Evolutionary conservation across 441 rosid species (phyloP).

Genomic region (Arabidopsis lyrata): DNA sequence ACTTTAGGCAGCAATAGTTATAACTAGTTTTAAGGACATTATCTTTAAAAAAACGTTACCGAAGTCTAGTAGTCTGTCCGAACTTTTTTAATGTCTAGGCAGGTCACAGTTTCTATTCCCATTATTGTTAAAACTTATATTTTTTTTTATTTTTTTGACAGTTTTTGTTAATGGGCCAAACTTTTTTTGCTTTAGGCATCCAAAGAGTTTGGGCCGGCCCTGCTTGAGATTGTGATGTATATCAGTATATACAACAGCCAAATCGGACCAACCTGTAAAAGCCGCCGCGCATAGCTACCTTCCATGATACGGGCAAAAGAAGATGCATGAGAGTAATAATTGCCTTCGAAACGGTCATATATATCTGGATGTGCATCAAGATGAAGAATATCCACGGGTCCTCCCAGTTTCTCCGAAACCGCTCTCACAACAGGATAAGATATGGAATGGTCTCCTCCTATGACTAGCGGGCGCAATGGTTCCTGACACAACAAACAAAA

Average conservation of each 20-base stretch:
- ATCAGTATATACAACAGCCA: background rate
- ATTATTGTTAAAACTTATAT: no score
- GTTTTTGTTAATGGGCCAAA: no score
- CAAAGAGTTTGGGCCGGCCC: no score
- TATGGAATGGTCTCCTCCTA: constrained; percentile 99
- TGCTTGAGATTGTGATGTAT: background rate
- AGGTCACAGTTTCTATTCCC: no score
- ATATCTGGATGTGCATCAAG: constrained; percentile 98
- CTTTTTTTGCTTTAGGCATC: no score
- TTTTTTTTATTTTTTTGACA: no score
- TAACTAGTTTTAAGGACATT: no score
- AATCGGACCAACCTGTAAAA: constrained; percentile 70
- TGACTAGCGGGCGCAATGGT: constrained; percentile 84
- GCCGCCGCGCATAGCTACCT: constrained; percentile 93
- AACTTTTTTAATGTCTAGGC: no score
- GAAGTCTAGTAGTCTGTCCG: no score
- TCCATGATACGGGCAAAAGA: constrained; percentile 99
- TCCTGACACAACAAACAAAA: constrained; percentile 49
- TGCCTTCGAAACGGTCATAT: constrained; percentile 87
- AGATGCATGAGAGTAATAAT: constrained; percentile 95
- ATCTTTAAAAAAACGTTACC: no score
- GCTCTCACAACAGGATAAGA: constrained; percentile 94
- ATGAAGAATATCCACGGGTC: constrained; percentile 94
- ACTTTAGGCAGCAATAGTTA: no score
- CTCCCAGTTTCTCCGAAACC: constrained; percentile 93